These are phyloP conservation scores for Xanthoconium purpureum DNA, from an alignment of 768 basidiomycete species.

Conservation along the genomic window DNA sequence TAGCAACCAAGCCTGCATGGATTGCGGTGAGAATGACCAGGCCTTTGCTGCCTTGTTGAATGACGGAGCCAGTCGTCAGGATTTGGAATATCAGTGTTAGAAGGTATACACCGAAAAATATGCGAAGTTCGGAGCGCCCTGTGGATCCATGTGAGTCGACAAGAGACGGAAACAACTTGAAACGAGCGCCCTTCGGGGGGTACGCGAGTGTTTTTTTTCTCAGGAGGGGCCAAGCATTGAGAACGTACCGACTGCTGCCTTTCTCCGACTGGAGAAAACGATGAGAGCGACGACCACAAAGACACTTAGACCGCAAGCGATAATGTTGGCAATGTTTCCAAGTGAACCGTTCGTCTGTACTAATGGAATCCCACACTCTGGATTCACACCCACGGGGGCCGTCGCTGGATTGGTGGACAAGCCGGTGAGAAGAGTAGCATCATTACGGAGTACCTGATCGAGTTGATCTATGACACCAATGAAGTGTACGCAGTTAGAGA, in stretches of 20 bases:
- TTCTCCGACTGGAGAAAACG: slow-evolving; percentile 55
- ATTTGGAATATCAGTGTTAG: slow-evolving; percentile 77
- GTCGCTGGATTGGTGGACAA: slow-evolving; percentile 42
- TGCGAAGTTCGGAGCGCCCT: slow-evolving; percentile 70
- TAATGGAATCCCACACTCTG: slow-evolving; percentile 72
- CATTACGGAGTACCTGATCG: slow-evolving; percentile 40
- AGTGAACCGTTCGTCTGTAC: slow-evolving; percentile 56
- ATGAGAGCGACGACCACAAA: slow-evolving; percentile 58
- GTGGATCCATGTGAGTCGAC: slow-evolving; percentile 2
- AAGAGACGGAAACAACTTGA: background rate
- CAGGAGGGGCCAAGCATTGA: background rate
- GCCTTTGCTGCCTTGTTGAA: slow-evolving; percentile 71
- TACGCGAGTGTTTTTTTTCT: background rate
- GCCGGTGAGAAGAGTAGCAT: slow-evolving; percentile 36
- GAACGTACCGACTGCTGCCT: slow-evolving; percentile 82
- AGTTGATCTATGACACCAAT: slow-evolving; percentile 22
- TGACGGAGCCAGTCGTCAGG: slow-evolving; percentile 72
- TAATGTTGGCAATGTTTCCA: slow-evolving; percentile 85
- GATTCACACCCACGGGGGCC: slow-evolving; percentile 82
- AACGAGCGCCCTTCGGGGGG: background rate
- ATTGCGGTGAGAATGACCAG: slow-evolving; percentile 72
- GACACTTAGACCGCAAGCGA: slow-evolving; percentile 74
- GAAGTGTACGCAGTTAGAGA: slow-evolving; percentile 4
- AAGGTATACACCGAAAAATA: slow-evolving; percentile 64
- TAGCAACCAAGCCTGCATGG: slow-evolving; percentile 73